phyloP scores from a whole-genome alignment of 2,329 filamentous ascomycete species.

The Clonostachys rosea region DNA sequence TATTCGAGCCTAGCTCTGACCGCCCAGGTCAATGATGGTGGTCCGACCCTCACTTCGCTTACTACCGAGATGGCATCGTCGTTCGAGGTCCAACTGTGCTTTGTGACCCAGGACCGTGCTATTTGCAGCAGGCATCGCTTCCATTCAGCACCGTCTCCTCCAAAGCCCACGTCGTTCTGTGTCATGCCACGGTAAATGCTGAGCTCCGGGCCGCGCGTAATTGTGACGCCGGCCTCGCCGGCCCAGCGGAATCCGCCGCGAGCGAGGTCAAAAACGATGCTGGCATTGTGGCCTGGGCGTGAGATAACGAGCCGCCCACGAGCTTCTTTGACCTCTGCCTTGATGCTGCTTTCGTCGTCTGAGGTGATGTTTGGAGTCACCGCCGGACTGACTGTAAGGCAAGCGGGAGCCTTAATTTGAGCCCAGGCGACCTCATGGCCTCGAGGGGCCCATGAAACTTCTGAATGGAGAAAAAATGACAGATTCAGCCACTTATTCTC shows the following conservation, averaged over 20 bases:
- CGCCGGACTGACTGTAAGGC: neutral
- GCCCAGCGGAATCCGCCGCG: neutral
- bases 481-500: slow-evolving; percentile 14
- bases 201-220: slow-evolving; percentile 4
- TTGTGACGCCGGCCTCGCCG: neutral
- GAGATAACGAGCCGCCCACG: neutral
- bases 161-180: slow-evolving; percentile 5
- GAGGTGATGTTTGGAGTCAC: neutral
- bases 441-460: slow-evolving; percentile 44
- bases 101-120: neutral
- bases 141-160: slow-evolving; percentile 5
- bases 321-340: neutral
- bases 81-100: slow-evolving; percentile 25
- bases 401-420: neutral
- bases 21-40: slow-evolving; percentile 60
- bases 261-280: neutral
- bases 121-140: slow-evolving; percentile 2
- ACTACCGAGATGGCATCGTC: slow-evolving; percentile 23
- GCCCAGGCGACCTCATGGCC: slow-evolving; percentile 43
- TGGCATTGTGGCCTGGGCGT: neutral
- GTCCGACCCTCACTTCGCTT: slow-evolving; percentile 46
- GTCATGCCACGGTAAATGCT: slow-evolving; percentile 6
- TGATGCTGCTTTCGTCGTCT: neutral
- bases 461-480: slow-evolving; percentile 33
- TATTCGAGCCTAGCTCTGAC: slow-evolving; percentile 47